Evolutionary conservation across 2,329 filamentous ascomycete genomes (phyloP), one percentile per base, ranked within the genome.

Genomic region (Aspergillus pseudoviridinutans): DNA sequence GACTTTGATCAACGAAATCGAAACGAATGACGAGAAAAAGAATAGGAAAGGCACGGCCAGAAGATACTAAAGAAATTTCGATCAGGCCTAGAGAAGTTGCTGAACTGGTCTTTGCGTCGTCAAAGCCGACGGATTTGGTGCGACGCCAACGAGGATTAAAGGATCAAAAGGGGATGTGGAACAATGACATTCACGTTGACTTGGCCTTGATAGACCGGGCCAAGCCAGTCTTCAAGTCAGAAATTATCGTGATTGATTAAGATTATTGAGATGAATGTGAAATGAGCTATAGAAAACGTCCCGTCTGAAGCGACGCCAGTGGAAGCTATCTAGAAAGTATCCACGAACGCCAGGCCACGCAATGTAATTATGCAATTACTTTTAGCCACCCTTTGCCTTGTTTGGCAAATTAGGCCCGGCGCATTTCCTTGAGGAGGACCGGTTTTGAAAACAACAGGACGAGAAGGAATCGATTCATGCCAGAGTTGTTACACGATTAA

Each of bases 11-110:
- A 44, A 24, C 20, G 4, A 22, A 6, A 22, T 5, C 10, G 4
- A 44, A 44, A 44, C 10, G 41, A 44, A n/a, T 20, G 22, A 44
- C 22, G 10, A 44, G 41, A 44, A 22, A 22, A 44, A 6, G 41
- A 8, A 44, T 9, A 44, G 9, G 8, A 44, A 24, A 12, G 41
- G 3, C 22, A 10, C n/a, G n/a, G 41, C 22, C 7, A 64, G 17
- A 7, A 66, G 58, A 53, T 64, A 64, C 42, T 62, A 58, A 22
- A 59, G 27, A 51, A 61, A 64, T 53, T 49, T 59, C 38, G 61
- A 61, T 35, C 55, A 51, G n/a, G 61, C 54, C 51, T 35, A 7
- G 24, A 47, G 22, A 12, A 27, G 44, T 8, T 47, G 44, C 10
- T 47, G 22, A 25, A 14, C 44, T 2, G 22, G 22, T 24, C 12